phyloP scores from a whole-genome alignment of 129 eudicot genomes.

The Oenanthe sinensis region DNA sequence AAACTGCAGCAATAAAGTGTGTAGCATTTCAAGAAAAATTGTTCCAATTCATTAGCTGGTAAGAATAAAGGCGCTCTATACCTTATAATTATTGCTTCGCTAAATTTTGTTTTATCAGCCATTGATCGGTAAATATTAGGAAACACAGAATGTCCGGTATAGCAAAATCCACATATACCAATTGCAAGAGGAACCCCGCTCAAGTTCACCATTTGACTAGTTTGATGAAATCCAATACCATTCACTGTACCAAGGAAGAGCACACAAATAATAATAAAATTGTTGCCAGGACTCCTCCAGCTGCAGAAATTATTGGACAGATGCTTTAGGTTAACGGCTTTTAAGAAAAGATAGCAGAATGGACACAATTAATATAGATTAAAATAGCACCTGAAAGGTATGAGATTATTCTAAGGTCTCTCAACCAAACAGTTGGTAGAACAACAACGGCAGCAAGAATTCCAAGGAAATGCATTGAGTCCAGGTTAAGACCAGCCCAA shows the following conservation, averaged over 20 bases:
- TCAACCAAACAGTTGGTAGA: constrained; percentile 74
- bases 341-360: not conserved
- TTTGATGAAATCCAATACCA: constrained; percentile 62
- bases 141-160: constrained; percentile 88
- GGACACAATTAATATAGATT: not conserved
- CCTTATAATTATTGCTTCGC: constrained; percentile 51
- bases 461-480: constrained; percentile 66
- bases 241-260: constrained; percentile 48
- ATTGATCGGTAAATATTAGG: constrained; percentile 93
- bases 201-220: constrained; percentile 47
- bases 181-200: constrained; percentile 71
- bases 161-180: constrained; percentile 82
- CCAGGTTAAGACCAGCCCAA: constrained; percentile 43
- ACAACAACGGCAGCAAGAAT: constrained; percentile 48
- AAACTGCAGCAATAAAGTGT: constrained; percentile 42
- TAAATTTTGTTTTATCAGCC: constrained; percentile 81
- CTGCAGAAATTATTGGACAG: constrained; percentile 35
- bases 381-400: constrained; percentile 67
- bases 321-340: not conserved
- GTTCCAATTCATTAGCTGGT: not conserved
- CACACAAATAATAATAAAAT: constrained; percentile 49
- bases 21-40: constrained; percentile 10
- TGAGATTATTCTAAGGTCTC: constrained; percentile 59
- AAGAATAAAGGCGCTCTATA: constrained; percentile 25
- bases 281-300: constrained; percentile 75